Evolutionary conservation across 306 rosid species (phyloP).

Genomic region (Biancaea sappan): DNA sequence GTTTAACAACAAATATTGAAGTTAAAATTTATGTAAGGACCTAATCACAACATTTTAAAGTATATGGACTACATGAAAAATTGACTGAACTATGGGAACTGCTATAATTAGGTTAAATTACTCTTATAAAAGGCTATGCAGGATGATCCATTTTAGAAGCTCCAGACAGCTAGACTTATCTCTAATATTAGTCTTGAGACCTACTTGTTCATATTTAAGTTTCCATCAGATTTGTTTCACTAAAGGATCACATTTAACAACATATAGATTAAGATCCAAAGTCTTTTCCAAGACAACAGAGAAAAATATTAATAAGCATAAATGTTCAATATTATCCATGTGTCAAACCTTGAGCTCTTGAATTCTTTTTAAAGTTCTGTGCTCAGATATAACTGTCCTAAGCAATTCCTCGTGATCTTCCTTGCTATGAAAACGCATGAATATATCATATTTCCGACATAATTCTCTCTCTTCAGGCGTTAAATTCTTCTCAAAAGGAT

Average conservation of each 20-base stretch:
- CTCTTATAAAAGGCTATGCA: neutral
- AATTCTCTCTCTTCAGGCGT: conserved; percentile 72
- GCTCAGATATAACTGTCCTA: conserved; percentile 59
- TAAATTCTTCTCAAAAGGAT: conserved; percentile 76
- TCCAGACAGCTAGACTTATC: neutral
- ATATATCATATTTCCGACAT: conserved; percentile 72
- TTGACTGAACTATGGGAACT: too few relatives aligned
- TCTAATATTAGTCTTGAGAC: neutral
- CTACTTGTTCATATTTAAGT: neutral
- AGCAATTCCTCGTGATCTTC: conserved; percentile 85
- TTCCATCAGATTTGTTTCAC: neutral
- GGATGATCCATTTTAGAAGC: conserved; percentile 11
- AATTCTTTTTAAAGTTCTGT: conserved; percentile 66
- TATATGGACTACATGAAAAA: too few relatives aligned
- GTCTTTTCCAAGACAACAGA: neutral
- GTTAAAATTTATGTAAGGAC: too few relatives aligned
- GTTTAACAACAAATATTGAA: too few relatives aligned
- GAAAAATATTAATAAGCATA: neutral
- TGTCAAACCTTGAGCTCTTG: conserved; percentile 83
- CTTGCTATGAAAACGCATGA: conserved; percentile 90
- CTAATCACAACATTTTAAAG: too few relatives aligned
- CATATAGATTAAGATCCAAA: neutral
- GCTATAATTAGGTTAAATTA: too few relatives aligned
- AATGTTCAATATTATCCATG: conserved; percentile 19
- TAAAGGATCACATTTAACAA: conserved; percentile 13